Base-by-base conservation (phyloP, 352 stramenopile species). In the Phytophthora cryptogea region DNA sequence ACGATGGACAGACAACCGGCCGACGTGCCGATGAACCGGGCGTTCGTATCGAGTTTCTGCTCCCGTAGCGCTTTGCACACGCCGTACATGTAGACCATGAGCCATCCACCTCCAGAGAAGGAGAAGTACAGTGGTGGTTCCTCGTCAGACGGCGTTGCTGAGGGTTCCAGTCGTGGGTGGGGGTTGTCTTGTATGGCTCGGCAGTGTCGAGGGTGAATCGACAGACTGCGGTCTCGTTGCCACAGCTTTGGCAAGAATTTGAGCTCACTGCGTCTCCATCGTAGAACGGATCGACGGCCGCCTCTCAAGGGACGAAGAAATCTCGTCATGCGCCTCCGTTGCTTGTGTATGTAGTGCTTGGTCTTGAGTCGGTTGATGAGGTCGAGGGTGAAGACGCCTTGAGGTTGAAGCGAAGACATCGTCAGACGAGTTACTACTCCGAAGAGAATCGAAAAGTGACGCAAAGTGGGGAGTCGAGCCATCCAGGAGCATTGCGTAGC, bases 41-140 rank as follows among this genome's bases (percentile, higher is more conserved):
- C 56, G 17, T 67, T 66, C n/a, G 74, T 28, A 56, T 80, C 48
- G 11, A 83, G 42, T 11, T 70, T 72, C 10, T 66, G 57, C 36
- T 82, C 56, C 4, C 76, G 78, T 23, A 88, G 63, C n/a, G 75
- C 72, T 48, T 88, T 79, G 54, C 60, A 75, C 33, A 87, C 78
- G 42, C 78, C 76, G 30, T 80, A 83, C 56, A 83, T 72, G 61
- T 83, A 87, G 49, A 76, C 66, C 59, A 81, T 83, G 49, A 87
- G 73, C 78, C 76, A 88, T 6, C 77, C 78, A 27, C 68, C 71
- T 14, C 74, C 74, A 1, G 68, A 66, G 56, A 88, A 88, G 27
- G 66, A 86, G 50, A 82, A 80, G 48, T 64, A 53, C 13, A 63
- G 53, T 35, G 48, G 44, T 2, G 48, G 44, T 2, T 66, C 40